Evolutionary conservation across 495 filamentous ascomycete genomes (phyloP), one percentile per base, ranked within the genome.

Genomic region (Xylaria longipes): DNA sequence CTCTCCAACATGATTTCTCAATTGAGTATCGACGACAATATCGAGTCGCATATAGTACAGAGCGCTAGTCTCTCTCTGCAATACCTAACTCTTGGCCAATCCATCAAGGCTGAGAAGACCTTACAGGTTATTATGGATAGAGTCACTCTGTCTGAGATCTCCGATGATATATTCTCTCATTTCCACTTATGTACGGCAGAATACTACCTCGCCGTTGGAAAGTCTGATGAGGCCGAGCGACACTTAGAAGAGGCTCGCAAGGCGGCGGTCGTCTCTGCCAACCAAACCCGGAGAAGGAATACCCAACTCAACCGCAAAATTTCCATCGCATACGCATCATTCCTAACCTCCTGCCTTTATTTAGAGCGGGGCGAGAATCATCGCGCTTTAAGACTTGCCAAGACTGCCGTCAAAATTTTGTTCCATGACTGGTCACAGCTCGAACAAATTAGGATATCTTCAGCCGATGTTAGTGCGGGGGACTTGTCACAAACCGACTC

Each of bases 41-140:
- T 80, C 2, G 88, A 92, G 73, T 87, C 88, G 22, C 78, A 90
- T 14, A 83, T 94, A 9, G 73, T 84, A 25, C 83, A 88, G 62
- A 84, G 91, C 39, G 87, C 88, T 20, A 81, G 81, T 0, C 82
- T 97, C 1, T 92, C 90, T 1, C 72, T 89, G 5, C 92, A 95
- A 71, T 93, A 94, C 75, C 87, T 93, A 63, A 88, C 87, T 25
- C 87, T 95, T 67, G 96, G 96, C 33, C 91, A 93, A 72, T 91
- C 91, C 25, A 87, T 87, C 17, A 92, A 93, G 76, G 94, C 94
- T 46, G 89, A 89, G 43, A 78, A 90, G 50, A 77, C 89, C 1
- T 84, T 97, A 25, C 82, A 82, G 3, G 87, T 88, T 65, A 90
- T 92, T 11, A 85, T 85, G 62, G 81, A 82, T 35, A 69, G 78